Conservation (phyloP, 2,329 filamentous ascomycete species). For the Lasiodiplodia citricola region DNA sequence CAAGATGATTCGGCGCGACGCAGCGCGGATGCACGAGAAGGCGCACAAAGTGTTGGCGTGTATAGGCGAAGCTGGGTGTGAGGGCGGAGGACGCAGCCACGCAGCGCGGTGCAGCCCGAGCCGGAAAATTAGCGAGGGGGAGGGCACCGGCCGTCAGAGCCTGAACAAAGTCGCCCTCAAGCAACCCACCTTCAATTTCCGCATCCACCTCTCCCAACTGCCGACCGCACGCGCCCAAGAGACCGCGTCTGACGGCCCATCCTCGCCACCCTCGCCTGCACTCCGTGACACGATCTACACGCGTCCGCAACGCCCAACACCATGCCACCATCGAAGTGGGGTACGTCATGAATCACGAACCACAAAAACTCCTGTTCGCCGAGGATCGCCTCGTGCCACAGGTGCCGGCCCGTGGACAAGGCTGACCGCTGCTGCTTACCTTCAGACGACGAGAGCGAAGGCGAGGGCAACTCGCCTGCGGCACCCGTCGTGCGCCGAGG, state of each 20-base stretch:
- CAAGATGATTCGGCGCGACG: background rate
- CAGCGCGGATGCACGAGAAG: background rate
- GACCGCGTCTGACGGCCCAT: slow-evolving; percentile 2
- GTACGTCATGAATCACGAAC: slow-evolving; percentile 44
- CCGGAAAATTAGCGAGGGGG: slow-evolving; percentile 27
- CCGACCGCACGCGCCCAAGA: slow-evolving; percentile 18
- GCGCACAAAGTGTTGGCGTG: background rate
- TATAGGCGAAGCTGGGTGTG: background rate
- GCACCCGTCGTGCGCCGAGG: slow-evolving; percentile 56
- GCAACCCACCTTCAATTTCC: slow-evolving; percentile 25
- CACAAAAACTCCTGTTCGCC: slow-evolving; percentile 28
- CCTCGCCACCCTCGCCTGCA: slow-evolving; percentile 4
- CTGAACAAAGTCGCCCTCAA: slow-evolving; percentile 18
- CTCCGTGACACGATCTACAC: slow-evolving; percentile 17
- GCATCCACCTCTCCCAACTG: slow-evolving; percentile 16
- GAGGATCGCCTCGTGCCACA: background rate
- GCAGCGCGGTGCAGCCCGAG: slow-evolving; percentile 5
- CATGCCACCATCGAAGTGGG: slow-evolving; percentile 48
- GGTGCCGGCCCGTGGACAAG: background rate
- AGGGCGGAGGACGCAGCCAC: background rate
- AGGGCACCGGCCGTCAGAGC: background rate
- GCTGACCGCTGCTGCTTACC: slow-evolving; percentile 30
- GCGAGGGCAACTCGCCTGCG: slow-evolving; percentile 58
- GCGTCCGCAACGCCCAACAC: slow-evolving; percentile 17
- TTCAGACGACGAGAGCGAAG: slow-evolving; percentile 58